Base-by-base conservation (phyloP, 768 basidiomycete genomes). In the Rhodotorula sphaerocarpa region DNA sequence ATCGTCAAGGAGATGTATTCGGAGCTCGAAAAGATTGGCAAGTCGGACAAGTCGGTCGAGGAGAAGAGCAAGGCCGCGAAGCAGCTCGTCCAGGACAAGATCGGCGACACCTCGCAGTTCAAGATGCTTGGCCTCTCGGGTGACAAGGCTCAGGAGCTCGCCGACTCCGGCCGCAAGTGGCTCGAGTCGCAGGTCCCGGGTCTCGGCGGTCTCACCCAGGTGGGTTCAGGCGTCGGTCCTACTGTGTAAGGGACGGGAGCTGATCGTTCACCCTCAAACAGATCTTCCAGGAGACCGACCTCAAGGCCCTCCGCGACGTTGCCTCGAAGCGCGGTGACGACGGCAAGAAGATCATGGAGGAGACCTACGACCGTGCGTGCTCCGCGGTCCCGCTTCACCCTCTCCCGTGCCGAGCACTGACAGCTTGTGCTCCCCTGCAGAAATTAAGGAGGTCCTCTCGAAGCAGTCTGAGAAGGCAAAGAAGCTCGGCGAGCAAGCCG, bases 381-480 rank as follows among this genome's bases (percentile, higher is more conserved):
- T 44, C 50, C 55, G 12, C 7, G 21, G 15, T 44, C 39, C 5
- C 21, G 25, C 20, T 27, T 36, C 11, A 15, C 3, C 12, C 31
- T 2, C 31, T 50, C 10, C 28, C 31, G 2, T 27, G 12, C 14
- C 34, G 33, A 6, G 5, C 30, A 10, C 18, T n/a, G n/a, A n/a
- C n/a, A n/a, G 18, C 45, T 31, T 5, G 28, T 20, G 2, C 14
- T 23, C 20, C 16, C 7, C 7, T 31, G 6, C 62, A 65, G 70
- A 71, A 30, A 54, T 71, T 53, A 71, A 71, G 69, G 46, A 63
- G n/a, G 28, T 71, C 42, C 66, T 71, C n/a, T 31, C 55, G 28
- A 63, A 71, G 70, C 65, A 65, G 57, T 61, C 57, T 2, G 63
- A 63, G 45, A 55, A 63, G 42, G 70, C 68, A 2, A 61, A 57